Conservation (phyloP, 768 basidiomycete genomes). For the Tylopilus intermedius region DNA sequence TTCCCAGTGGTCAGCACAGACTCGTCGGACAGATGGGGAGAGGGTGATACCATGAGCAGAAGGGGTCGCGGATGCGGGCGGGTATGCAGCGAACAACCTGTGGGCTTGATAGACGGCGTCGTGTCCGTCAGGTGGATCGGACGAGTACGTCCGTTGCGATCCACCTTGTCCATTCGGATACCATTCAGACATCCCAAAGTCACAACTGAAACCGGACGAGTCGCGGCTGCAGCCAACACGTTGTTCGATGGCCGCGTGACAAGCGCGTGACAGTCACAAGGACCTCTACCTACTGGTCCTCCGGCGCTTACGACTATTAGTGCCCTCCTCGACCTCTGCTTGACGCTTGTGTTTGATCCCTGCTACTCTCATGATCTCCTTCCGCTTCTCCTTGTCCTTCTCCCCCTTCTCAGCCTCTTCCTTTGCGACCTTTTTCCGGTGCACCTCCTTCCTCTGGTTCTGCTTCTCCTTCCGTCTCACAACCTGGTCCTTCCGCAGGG, state of each 20-base stretch:
- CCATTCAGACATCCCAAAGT: conserved; percentile 26
- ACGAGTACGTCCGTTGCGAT: conserved; percentile 12
- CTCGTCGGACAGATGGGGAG: not conserved
- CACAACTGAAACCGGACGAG: not conserved
- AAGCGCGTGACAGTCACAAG: too few species aligned
- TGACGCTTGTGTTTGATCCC: too few species aligned
- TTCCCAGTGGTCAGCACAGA: conserved; percentile 12
- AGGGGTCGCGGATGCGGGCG: conserved; percentile 73
- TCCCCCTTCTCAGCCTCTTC: too few species aligned
- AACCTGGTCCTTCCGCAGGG: conserved; percentile 86
- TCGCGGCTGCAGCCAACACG: too few species aligned
- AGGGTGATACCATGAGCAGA: conserved; percentile 57
- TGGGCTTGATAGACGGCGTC: conserved; percentile 67
- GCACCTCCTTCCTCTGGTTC: conserved; percentile 63
- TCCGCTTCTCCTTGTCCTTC: too few species aligned
- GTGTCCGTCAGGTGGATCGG: conserved; percentile 13
- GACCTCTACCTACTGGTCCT: too few species aligned
- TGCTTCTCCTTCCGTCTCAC: conserved; percentile 79
- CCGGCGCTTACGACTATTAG: too few species aligned
- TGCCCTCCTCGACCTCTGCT: too few species aligned
- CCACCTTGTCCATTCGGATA: conserved; percentile 16
- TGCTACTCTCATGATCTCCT: too few species aligned
- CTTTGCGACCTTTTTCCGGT: conserved; percentile 69
- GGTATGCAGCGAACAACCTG: conserved; percentile 60
- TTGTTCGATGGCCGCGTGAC: too few species aligned